Base-by-base conservation (phyloP, 2,329 filamentous ascomycete genomes). In the Nigrospora osmanthi region DNA sequence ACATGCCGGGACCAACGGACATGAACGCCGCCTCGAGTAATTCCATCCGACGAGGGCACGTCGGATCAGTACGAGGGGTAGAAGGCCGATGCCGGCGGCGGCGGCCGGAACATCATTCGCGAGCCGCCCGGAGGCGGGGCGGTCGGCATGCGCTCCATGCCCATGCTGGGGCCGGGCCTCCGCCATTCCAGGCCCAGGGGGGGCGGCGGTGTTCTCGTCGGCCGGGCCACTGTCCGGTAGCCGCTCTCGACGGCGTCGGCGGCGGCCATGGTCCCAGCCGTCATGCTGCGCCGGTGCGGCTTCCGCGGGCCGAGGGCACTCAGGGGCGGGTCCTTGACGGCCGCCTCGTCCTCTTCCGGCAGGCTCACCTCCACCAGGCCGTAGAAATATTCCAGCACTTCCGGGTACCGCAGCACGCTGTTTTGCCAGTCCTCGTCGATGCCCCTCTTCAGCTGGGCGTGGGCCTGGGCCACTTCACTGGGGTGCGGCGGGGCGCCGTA, bases 381-480 rank as follows among this genome's bases (percentile, higher is more conserved):
- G 64, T 84, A 90, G 59, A 85, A 90, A 64, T 90, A 89, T 63
- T 89, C 83, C 44, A 91, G 70, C n/a, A 90, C 81, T 59, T 89
- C 84, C 5, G 86, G 87, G 55, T 90, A 91, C 44, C 81, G 76
- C 55, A 87, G 78, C 35, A 89, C 85, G 40, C 81, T 84, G 30
- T 78, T 73, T 55, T 83, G 78, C 86, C 86, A 91, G 66, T 89
- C 86, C 49, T 86, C 81, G 55, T 89, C 85, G 55, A 89, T 85
- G 49, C 84, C 85, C 41, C 79, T 75, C 64, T 88, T 87, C 49
- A 88, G 71, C 40, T 75, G 72, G 14, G 72, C 72, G 56, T 88
- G 77, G 19, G 83, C 85, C 46, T 77, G 73, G 35, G 74, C 69
- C 43, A 89, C 75, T 57, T 88, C 76, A 51, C 66, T 72, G 23